These are phyloP conservation scores for Gossypium gossypioides DNA, from an alignment of 441 rosid genomes.

Conservation along the genomic window DNA sequence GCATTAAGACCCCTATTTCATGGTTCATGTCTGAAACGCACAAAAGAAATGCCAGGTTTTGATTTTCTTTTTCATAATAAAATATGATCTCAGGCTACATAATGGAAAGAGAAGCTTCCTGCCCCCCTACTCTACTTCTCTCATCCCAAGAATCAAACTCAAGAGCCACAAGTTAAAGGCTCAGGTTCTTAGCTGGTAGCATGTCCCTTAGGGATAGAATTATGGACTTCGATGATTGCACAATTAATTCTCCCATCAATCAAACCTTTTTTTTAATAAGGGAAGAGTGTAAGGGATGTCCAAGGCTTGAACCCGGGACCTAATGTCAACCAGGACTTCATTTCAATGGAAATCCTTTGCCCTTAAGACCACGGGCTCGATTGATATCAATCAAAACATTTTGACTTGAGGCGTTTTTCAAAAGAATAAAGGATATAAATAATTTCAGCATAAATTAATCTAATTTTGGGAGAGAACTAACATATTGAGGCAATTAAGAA, in stretches of 20 bases:
- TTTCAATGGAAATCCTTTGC: too few relatives aligned
- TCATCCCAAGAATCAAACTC: slow-evolving; percentile 1
- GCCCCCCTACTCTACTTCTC: background rate
- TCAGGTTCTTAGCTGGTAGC: background rate
- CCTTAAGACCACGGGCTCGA: too few relatives aligned
- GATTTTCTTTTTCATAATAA: background rate
- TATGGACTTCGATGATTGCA: background rate
- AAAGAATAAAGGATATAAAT: background rate
- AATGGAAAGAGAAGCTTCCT: background rate
- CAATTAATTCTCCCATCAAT: background rate
- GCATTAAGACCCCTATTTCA: background rate
- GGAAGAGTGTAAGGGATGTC: too few relatives aligned
- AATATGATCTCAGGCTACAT: background rate
- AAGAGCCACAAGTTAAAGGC: background rate
- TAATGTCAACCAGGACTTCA: too few relatives aligned
- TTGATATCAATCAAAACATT: background rate
- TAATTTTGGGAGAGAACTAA: background rate
- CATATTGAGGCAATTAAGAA: background rate
- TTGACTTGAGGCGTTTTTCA: background rate
- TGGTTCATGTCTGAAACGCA: background rate
- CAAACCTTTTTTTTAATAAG: background rate
- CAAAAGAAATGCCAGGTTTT: background rate
- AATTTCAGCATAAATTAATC: background rate
- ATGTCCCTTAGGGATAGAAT: background rate
- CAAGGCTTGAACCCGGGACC: too few relatives aligned